phyloP scores from a whole-genome alignment of 192 early-diverging fungal genomes.

The Dissophora ornata region DNA sequence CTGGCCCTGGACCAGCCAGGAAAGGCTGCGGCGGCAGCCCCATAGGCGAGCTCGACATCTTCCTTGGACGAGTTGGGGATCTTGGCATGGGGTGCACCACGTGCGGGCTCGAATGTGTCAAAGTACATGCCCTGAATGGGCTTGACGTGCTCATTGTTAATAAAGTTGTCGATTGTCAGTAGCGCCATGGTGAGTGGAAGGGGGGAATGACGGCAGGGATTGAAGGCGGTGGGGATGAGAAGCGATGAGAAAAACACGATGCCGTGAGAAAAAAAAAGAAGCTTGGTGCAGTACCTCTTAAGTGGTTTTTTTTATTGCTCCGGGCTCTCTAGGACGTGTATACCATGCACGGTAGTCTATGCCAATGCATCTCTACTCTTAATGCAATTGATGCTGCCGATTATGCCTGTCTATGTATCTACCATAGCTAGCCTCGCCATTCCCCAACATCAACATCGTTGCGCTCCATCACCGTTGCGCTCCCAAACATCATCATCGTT shows the following conservation, averaged over 20 bases:
- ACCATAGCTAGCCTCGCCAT: no score
- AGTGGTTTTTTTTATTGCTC: no score
- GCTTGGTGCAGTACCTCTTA: no score
- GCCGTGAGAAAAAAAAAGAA: no score
- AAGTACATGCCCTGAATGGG: constrained; percentile 64
- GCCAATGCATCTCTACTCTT: no score
- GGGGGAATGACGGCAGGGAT: not conserved
- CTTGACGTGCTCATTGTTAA: constrained; percentile 63
- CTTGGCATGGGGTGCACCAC: constrained; percentile 56
- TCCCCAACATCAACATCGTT: constrained; percentile 13
- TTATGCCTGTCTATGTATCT: no score
- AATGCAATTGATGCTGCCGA: no score
- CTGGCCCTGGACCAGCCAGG: constrained; percentile 68
- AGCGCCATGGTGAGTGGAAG: constrained; percentile 5
- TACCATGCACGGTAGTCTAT: no score
- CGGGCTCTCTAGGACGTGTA: no score
- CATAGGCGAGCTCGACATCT: constrained; percentile 72
- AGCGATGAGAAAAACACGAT: no score
- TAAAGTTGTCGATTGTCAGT: constrained; percentile 64
- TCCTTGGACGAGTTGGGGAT: constrained; percentile 66
- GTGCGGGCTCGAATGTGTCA: constrained; percentile 68
- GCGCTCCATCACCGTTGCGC: constrained; percentile 17
- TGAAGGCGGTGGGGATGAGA: not conserved
- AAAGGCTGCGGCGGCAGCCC: constrained; percentile 71
- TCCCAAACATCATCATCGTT: constrained; percentile 11